Evolutionary conservation across 768 basidiomycete species (phyloP), one percentile per base, ranked within the genome.

Genomic region (Agaricus subrufescens): DNA sequence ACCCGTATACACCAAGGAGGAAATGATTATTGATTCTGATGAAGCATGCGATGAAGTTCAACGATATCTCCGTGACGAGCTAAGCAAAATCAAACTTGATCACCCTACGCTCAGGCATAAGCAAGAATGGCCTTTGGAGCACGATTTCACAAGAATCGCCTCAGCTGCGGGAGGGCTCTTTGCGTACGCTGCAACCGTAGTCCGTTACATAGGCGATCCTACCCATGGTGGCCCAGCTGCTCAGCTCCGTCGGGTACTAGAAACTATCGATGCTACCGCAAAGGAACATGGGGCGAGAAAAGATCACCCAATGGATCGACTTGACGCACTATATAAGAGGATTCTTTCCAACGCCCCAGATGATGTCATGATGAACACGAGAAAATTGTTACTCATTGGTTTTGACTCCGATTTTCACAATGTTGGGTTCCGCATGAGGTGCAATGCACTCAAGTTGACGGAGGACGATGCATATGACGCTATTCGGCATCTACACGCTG

Each of bases 161-260:
- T 11, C 58, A 4, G 65, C 60, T 19, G 60, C 68, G 3, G 61
- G 58, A 3, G 65, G 67, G 10, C 61, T 61, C 43, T 69, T 68
- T 40, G 63, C 69, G 30, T 69, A 67, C 30, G 63, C 60, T 3
- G 57, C 65, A 0, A 65, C 64, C 5, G 60, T 61, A 23, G 40
- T 67, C 10, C 59, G 62, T 15, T 68, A 60, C 50, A 54, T 68
- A 29, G 63, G 54, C 14, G 59, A 60, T 25, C 49, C 49, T 10
- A 3, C 2, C 4, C 25, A 23, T n/a, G 31, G 49, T 3, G 30
- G 54, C 10, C 54, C 58, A 2, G 34, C 39, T 3, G 11, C n/a
- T 26, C 44, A 59, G 48, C 8, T 44, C 39, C 19, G 55, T 43
- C 15, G 19, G 25, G 19, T 50, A 25, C 31, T 50, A 8, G 34